Evolutionary conservation across 2,329 filamentous ascomycete genomes (phyloP).

Genomic region (Ophiostoma tasmaniense): DNA sequence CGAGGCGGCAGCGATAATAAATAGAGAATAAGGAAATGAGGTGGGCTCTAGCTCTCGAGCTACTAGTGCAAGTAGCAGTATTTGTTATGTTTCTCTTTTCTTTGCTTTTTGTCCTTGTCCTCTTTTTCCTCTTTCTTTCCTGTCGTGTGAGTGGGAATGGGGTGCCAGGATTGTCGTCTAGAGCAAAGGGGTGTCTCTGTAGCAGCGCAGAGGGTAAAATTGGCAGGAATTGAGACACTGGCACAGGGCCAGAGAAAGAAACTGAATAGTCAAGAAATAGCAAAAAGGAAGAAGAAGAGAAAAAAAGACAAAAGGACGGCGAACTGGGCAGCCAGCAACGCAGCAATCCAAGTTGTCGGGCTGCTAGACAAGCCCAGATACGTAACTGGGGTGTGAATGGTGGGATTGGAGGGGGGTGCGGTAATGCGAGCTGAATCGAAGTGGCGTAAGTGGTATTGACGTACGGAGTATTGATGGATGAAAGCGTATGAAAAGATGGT

Average conservation of each 20-base stretch:
- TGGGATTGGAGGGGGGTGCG: slow-evolving; percentile 2
- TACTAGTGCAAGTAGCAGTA: neutral
- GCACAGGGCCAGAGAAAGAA: neutral
- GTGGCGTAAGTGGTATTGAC: slow-evolving; percentile 3
- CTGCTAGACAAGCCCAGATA: neutral
- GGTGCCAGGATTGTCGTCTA: neutral
- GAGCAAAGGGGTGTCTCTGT: neutral
- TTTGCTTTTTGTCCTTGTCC: neutral
- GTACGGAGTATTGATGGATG: neutral
- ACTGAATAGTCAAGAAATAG: neutral
- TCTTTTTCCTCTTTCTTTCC: neutral
- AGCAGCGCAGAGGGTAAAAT: slow-evolving; percentile 3
- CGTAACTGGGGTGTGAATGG: neutral
- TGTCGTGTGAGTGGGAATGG: neutral
- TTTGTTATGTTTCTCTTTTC: slow-evolving; percentile 1
- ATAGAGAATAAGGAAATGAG: neutral
- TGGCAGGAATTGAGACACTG: neutral
- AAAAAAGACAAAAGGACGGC: neutral
- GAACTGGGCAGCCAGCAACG: neutral
- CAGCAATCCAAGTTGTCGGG: neutral
- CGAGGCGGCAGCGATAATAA: slow-evolving; percentile 2
- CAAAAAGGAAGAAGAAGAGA: neutral
- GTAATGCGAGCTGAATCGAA: slow-evolving; percentile 3
- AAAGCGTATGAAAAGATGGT: neutral
- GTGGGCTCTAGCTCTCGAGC: neutral